Percentiles rank a stretch among this genome's conserved stretches.
Conservation (phyloP, 2,329 filamentous ascomycete species). For the Neonectria sp. region DNA sequence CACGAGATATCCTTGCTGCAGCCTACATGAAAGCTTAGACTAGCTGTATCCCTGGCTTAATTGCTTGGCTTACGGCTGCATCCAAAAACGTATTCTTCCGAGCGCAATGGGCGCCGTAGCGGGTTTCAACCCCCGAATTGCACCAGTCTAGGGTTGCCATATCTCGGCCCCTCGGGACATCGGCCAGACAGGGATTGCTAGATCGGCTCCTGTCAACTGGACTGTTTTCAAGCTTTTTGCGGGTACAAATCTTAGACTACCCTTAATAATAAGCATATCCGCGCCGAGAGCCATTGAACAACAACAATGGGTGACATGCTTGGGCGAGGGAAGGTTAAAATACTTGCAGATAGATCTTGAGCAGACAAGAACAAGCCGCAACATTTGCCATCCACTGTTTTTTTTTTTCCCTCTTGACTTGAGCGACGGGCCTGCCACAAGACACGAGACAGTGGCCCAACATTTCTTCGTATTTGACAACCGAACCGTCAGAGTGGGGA, state of each 20-base stretch:
- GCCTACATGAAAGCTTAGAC: neutral
- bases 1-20: neutral
- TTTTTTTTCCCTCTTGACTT: neutral
- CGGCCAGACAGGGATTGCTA: neutral
- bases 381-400: neutral
- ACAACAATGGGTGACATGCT: neutral
- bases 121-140: neutral
- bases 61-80: neutral
- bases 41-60: neutral
- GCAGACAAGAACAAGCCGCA: neutral
- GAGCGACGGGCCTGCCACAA: neutral
- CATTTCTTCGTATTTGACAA: neutral
- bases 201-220: neutral
- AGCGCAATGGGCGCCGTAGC: neutral
- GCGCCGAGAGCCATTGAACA: neutral
- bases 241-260: neutral
- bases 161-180: neutral
- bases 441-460: neutral
- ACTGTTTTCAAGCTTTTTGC: neutral
- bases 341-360: neutral
- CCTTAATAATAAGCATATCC: constrained; percentile 1
- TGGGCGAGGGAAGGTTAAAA: neutral
- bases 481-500: neutral
- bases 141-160: neutral
- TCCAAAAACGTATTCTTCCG: neutral